These are phyloP conservation scores for Echeveria elegans DNA, from an alignment of 164 flowering plant genomes.

Conservation along the genomic window DNA sequence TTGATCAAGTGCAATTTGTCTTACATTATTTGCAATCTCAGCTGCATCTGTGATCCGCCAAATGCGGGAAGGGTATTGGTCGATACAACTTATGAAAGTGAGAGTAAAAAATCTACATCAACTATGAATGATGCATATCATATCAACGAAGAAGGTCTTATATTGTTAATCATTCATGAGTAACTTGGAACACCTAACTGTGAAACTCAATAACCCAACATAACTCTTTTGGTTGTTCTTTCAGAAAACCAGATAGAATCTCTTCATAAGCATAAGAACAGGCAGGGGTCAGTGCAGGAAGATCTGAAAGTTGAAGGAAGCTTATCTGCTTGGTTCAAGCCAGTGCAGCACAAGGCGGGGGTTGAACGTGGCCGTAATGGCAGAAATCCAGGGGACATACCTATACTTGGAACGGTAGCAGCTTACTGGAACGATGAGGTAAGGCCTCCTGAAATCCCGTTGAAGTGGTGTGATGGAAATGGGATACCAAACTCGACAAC, in stretches of 20 bases:
- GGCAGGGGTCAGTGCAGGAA: slow-evolving; percentile 12
- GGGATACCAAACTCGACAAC: slow-evolving; percentile 95
- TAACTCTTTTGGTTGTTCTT: slow-evolving; percentile 13
- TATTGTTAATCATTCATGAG: not conserved
- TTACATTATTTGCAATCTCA: slow-evolving; percentile 8
- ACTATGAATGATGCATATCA: slow-evolving; percentile 8
- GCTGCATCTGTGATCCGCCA: slow-evolving; percentile 24
- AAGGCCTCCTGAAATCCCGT: slow-evolving; percentile 34
- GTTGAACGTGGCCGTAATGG: slow-evolving; percentile 14
- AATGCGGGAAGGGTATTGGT: slow-evolving; percentile 14
- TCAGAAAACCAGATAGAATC: slow-evolving; percentile 20
- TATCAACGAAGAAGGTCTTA: slow-evolving; percentile 7
- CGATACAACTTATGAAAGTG: slow-evolving; percentile 22
- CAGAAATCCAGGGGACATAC: slow-evolving; percentile 52
- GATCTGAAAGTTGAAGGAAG: slow-evolving; percentile 38
- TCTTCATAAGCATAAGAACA: slow-evolving; percentile 16
- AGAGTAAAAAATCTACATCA: slow-evolving; percentile 7
- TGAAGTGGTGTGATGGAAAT: slow-evolving; percentile 88
- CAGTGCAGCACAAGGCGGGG: slow-evolving; percentile 19
- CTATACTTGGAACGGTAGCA: slow-evolving; percentile 81
- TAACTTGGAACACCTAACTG: slow-evolving; percentile 14
- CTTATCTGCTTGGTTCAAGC: slow-evolving; percentile 60
- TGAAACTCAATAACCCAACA: slow-evolving; percentile 26
- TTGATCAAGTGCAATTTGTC: not conserved
- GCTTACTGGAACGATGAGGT: slow-evolving; percentile 65